Evolutionary conservation across 2,329 filamentous ascomycete species (phyloP), one percentile per base, ranked within the genome.

Genomic region (Nothophoma quercina): DNA sequence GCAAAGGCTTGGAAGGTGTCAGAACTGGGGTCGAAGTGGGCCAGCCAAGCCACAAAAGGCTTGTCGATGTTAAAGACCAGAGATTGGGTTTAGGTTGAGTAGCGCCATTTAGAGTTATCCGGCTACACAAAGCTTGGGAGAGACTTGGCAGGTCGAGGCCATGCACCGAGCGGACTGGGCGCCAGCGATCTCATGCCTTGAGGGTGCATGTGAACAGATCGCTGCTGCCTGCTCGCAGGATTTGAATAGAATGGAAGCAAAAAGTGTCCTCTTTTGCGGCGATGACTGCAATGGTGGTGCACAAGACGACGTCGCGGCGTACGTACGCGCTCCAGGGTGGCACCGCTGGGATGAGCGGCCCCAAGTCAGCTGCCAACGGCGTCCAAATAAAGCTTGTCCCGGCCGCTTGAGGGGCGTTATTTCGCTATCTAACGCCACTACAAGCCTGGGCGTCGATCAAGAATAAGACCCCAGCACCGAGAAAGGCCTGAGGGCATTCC

Each of bases 321-420:
- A 50, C 52, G 55, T 61, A 41, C 13, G 39, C 48, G 28, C 28
- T 41, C 41, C 28, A 44, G 41, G 39, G 50, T 57, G 10, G 56
- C 43, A 59, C 62, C 8, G 51, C 51, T 53, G 55, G 51, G 48
- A 50, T 41, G 58, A 49, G 43, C 41, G 51, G 55, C 51, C 60
- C 57, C 60, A 58, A 55, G 60, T 60, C 53, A 56, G 58, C 59
- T 65, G 60, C 57, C 62, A 70, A 65, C 67, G 64, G 66, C 66
- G 64, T 69, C 67, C 65, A 64, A 67, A 67, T 63, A 73, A 72
- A 73, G 69, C 70, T 73, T 72, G 68, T 64, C 63, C 55, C 63
- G 65, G 64, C 67, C 59, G 62, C 60, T 63, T 63, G 65, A 62
- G 57, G 43, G 68, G 67, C 64, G 65, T 69, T 70, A 65, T 68